Evolutionary conservation across 768 basidiomycete species (phyloP).

Genomic region (Pisolithus tinctorius): DNA sequence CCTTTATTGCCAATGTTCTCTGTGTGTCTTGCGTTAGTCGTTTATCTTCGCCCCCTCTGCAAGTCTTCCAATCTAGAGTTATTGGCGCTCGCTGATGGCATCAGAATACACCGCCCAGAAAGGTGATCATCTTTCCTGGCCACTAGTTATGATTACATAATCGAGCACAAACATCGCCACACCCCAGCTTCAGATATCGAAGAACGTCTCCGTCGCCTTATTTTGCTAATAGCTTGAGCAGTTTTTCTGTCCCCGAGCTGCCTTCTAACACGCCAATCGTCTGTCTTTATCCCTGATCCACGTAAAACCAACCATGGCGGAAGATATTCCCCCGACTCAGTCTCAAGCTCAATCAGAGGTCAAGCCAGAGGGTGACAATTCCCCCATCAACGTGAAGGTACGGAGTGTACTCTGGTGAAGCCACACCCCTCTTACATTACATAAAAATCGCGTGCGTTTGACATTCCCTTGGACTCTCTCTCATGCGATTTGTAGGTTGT

Average conservation of each 20-base stretch:
- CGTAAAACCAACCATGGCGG: conserved; percentile 43
- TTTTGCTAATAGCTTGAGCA: background rate
- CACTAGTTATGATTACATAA: too few species aligned
- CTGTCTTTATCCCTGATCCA: background rate
- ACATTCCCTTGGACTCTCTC: background rate
- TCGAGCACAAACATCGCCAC: too few species aligned
- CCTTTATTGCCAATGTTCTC: background rate
- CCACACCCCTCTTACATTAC: background rate
- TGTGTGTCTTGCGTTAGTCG: too few species aligned
- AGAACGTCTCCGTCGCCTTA: background rate
- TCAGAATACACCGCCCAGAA: too few species aligned
- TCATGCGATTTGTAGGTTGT: conserved; percentile 47
- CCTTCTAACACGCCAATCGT: background rate
- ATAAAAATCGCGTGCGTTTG: background rate
- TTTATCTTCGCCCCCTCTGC: too few species aligned
- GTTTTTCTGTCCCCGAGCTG: background rate
- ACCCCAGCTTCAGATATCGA: too few species aligned
- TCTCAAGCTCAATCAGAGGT: conserved; percentile 33
- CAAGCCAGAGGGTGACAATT: conserved; percentile 46
- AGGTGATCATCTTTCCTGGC: too few species aligned
- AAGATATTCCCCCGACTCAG: conserved; percentile 32
- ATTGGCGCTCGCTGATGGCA: too few species aligned
- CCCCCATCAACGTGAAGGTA: conserved; percentile 78
- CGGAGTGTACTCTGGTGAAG: conserved; percentile 12
- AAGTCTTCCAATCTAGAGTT: too few species aligned